Base-by-base conservation (phyloP, 2,329 filamentous ascomycete genomes). In the Pestalotiopsis sp. region DNA sequence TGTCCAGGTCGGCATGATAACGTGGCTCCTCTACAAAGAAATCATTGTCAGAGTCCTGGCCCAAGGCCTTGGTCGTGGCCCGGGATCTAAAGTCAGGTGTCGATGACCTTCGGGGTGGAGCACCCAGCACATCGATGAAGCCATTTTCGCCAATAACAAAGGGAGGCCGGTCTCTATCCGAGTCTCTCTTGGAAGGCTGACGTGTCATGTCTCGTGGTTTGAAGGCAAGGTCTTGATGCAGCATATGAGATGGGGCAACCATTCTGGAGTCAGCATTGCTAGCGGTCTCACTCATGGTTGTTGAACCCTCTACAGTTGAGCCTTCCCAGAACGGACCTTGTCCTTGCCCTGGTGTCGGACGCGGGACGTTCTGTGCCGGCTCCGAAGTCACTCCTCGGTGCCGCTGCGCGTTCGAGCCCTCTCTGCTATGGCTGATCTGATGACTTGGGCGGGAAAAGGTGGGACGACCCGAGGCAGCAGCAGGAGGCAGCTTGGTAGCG, bases 221-320 rank as follows among this genome's bases (percentile, higher is more conserved):
- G 68, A 75, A 72, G 44, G 55, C 44, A 13, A 17, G 22, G 63
- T 64, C 65, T 66, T 73, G 73, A 57, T 68, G 68, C 20, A 70
- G 69, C 66, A 69, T 40, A 35, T 71, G 71, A 67, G 71, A 73
- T 68, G 72, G 71, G 20, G 72, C 68, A 9, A 68, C 68, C 38
- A 71, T 66, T 64, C 71, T 75, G 59, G 73, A 68, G 57, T 76
- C 76, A 70, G 70, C 67, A 68, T 75, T 77, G 70, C 76, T 77
- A 73, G 73, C 72, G 66, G 74, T 74, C 60, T 78, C 76, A 68
- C 76, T 78, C 69, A 77, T 77, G 66, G 74, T 68, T 22, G 58
- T 61, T 59, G 75, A 78, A 30, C 75, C 76, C 67, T 77, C 76
- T 68, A 75, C 72, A 11, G 76, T 78, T 17, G 76, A 78, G 44